Evolutionary conservation across 2,329 filamentous ascomycete genomes (phyloP).

Genomic region (Microsporum audouinii): DNA sequence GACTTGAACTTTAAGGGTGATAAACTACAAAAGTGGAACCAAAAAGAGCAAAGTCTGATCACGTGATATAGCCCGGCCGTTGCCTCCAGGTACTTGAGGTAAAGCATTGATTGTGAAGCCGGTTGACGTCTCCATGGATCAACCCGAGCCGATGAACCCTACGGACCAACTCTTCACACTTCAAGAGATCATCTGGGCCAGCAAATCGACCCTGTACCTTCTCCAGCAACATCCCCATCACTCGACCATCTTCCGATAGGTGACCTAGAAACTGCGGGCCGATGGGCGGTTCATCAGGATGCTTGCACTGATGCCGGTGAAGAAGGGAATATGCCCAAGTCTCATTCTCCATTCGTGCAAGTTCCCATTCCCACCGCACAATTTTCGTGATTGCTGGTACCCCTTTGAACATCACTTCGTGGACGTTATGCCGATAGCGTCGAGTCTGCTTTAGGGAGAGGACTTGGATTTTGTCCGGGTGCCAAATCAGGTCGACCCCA

Average conservation of each 20-base stretch:
- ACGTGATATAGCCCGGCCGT: too few species aligned
- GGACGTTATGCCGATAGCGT: neutral
- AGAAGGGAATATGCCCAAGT: neutral
- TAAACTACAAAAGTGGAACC: too few species aligned
- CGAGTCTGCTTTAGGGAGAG: neutral
- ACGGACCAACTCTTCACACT: neutral
- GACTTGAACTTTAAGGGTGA: too few species aligned
- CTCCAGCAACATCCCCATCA: conserved; percentile 8
- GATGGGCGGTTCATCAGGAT: neutral
- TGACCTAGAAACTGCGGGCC: conserved; percentile 6
- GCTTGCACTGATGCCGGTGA: neutral
- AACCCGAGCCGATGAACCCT: conserved; percentile 4
- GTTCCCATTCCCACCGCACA: conserved; percentile 5
- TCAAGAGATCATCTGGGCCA: neutral
- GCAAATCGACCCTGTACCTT: neutral
- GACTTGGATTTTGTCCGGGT: neutral
- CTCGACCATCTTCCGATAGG: conserved; percentile 6
- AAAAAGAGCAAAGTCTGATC: too few species aligned
- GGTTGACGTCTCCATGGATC: conserved; percentile 10
- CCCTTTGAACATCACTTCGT: conserved; percentile 1
- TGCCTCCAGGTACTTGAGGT: too few species aligned
- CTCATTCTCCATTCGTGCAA: conserved; percentile 5
- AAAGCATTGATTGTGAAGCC: neutral
- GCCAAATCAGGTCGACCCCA: neutral
- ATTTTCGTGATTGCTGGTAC: conserved; percentile 8